Evolutionary conservation across 345 rosid genomes (phyloP).

Genomic region (Brassica rapa): DNA sequence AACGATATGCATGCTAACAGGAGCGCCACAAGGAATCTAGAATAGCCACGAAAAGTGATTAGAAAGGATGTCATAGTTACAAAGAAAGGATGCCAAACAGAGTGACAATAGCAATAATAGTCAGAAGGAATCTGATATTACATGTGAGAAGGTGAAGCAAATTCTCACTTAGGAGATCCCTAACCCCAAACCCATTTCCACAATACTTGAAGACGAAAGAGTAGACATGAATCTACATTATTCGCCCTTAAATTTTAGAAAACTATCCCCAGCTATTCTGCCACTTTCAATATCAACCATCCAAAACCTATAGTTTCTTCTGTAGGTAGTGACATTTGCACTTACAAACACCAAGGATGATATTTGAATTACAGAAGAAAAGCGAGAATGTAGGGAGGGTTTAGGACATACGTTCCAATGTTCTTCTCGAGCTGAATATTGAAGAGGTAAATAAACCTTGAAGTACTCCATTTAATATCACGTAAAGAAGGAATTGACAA

Average conservation of each 20-base stretch:
- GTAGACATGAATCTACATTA: background rate
- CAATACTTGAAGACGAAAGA: no score
- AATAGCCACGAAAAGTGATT: conserved; percentile 31
- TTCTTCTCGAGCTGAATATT: conserved; percentile 89
- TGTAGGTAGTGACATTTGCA: background rate
- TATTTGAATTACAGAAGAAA: background rate
- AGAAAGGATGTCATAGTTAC: conserved; percentile 10
- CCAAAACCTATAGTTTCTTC: background rate
- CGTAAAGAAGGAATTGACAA: conserved; percentile 62
- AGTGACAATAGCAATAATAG: background rate
- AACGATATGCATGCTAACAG: conserved; percentile 79
- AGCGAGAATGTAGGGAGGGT: background rate
- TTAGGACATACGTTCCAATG: conserved; percentile 76
- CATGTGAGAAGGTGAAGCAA: background rate
- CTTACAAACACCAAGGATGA: background rate
- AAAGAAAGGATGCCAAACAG: conserved; percentile 6
- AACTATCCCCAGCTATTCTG: background rate
- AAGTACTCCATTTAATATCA: conserved; percentile 71
- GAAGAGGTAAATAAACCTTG: conserved; percentile 76
- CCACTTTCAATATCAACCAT: background rate
- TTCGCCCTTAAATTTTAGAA: background rate
- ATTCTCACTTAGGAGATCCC: background rate
- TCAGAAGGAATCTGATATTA: background rate
- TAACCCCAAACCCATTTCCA: background rate
- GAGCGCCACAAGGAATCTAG: conserved; percentile 83